phyloP scores from a whole-genome alignment of 2,329 filamentous ascomycete species.

The Fusarium incarnatum region DNA sequence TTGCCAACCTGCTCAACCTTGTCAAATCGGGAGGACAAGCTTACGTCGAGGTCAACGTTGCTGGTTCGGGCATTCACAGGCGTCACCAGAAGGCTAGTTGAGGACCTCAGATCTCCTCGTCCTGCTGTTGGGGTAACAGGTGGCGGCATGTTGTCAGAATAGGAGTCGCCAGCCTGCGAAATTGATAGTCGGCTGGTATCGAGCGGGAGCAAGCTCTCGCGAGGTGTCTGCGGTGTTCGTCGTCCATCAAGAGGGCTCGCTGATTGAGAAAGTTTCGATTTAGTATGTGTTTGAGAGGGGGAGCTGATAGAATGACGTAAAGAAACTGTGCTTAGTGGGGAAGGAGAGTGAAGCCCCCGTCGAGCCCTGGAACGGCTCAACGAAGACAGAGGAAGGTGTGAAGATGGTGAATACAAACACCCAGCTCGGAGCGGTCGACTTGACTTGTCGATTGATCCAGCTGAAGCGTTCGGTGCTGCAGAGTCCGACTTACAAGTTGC shows the following conservation, averaged over 20 bases:
- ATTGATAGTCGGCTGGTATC: conserved; percentile 88
- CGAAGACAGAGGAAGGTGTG: conserved; percentile 53
- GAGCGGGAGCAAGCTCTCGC: conserved; percentile 77
- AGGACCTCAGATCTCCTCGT: conserved; percentile 62
- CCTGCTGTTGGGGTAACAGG: conserved; percentile 86
- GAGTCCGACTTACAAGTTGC: conserved; percentile 60
- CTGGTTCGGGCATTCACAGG: conserved; percentile 76
- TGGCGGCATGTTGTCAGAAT: conserved; percentile 54
- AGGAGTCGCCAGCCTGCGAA: conserved; percentile 66
- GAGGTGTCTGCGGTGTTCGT: conserved; percentile 81
- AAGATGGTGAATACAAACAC: conserved; percentile 50
- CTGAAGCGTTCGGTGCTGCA: conserved; percentile 20
- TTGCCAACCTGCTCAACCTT: conserved; percentile 84
- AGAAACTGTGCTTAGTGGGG: conserved; percentile 49
- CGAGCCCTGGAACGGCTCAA: conserved; percentile 50
- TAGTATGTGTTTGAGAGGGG: conserved; percentile 62
- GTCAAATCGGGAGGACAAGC: conserved; percentile 79
- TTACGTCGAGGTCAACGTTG: conserved; percentile 77
- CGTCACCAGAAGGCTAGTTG: conserved; percentile 70
- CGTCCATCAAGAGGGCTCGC: conserved; percentile 71
- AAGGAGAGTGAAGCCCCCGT: conserved; percentile 51
- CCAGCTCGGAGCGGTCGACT: conserved; percentile 47
- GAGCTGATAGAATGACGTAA: conserved; percentile 44
- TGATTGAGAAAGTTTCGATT: conserved; percentile 60
- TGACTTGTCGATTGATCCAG: conserved; percentile 25